Base-by-base conservation (phyloP, 192 early-diverging fungal species). In the Podila minutissima region DNA sequence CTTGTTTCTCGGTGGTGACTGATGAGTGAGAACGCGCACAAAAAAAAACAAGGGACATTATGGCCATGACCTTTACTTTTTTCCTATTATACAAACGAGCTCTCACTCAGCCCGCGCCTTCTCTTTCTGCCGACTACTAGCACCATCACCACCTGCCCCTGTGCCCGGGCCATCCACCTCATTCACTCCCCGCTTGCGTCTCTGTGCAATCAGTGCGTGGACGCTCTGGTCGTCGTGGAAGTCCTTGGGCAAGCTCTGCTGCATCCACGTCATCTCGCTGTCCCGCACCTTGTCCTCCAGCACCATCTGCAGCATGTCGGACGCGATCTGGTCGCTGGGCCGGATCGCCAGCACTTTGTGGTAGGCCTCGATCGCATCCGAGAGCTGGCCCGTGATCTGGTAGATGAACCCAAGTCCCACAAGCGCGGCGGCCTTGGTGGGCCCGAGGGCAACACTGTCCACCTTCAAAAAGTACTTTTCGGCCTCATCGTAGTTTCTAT, bases 281-380 rank as follows among this genome's bases (percentile, higher is more conserved):
- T 59, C 50, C 17, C 57, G 62, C 6, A 84, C 69, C 65, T 51
- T 67, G 7, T 86, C 79, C 61, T 88, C 86, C 49, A 88, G 61
- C 10, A 78, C 74, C 51, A 41, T 53, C 26, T 70, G 55, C 17
- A 88, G 46, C 73, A 88, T 74, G n/a, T 88, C 84, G 7, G 75
- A 66, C 37, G 71, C 75, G 8, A 74, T 72, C 15, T 72, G 69
- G 53, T 88, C 86, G 1, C 67, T 50, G 0, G 86, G 85, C 35
- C 67, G 64, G 11, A 86, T 71, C 51, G 73, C 73, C 20, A 86
- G 29, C 20, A 73, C 82, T 64, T 84, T 71, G 51, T 92, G 90
- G 76, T 91, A 93, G 17, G 82, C 74, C 29, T 69, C 75, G 17
- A 91, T 83, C 5, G 92, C 92, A 20, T 87, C 85, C 2, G 72